phyloP scores from a whole-genome alignment of 2,329 filamentous ascomycete species.

The Chaetomiaceae sp. region DNA sequence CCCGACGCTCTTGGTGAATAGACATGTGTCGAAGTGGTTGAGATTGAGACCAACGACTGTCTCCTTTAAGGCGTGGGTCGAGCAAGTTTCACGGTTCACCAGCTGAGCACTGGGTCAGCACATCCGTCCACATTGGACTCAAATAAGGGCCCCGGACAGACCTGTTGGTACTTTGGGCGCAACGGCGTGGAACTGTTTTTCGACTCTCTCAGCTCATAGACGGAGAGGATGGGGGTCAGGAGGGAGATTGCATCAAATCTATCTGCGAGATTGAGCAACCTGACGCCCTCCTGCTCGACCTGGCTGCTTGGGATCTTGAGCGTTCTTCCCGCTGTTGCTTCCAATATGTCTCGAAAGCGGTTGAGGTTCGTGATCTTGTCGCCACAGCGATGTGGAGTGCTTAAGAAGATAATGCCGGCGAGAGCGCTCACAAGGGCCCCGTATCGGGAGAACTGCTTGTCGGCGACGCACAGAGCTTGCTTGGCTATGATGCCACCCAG shows the following conservation, averaged over 20 bases:
- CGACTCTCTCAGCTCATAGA: not conserved
- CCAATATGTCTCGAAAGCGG: not conserved
- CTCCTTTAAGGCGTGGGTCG: not conserved
- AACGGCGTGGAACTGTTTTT: not conserved
- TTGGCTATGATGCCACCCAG: not conserved
- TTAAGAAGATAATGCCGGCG: not conserved
- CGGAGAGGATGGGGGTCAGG: not conserved
- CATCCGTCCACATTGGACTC: not conserved
- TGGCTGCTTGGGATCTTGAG: not conserved
- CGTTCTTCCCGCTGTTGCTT: not conserved
- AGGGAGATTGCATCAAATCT: not conserved
- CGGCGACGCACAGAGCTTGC: not conserved
- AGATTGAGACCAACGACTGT: not conserved
- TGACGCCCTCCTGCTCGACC: not conserved
- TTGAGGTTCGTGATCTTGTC: not conserved
- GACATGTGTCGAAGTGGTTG: not conserved
- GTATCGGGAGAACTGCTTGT: not conserved
- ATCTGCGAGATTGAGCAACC: not conserved
- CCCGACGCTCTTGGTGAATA: not conserved
- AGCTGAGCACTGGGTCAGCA: not conserved
- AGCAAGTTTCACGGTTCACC: not conserved
- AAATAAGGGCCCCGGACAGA: not conserved
- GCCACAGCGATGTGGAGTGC: not conserved
- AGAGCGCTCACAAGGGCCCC: not conserved
- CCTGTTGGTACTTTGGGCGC: not conserved